phyloP scores from a whole-genome alignment of 805 yeast species.

The Pichia rugopelliculosa region DNA sequence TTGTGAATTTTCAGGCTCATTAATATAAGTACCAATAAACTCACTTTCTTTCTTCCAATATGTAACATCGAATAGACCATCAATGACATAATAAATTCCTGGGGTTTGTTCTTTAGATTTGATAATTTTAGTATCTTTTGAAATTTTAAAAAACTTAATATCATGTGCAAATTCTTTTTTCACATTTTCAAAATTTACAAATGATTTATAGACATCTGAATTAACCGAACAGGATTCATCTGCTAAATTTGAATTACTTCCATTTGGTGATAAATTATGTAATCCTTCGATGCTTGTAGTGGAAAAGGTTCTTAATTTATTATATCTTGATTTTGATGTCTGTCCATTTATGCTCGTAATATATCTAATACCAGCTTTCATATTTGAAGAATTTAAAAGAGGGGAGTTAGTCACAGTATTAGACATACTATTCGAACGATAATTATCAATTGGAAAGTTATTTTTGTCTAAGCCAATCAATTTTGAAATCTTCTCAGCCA shows the following conservation, averaged over 20 bases:
- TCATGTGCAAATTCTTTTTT: conserved; percentile 53
- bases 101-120: conserved; percentile 58
- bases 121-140: conserved; percentile 49
- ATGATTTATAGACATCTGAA: conserved; percentile 16
- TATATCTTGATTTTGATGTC: not conserved
- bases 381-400: conserved; percentile 17
- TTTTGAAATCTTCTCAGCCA: conserved; percentile 64
- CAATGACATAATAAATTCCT: conserved; percentile 75
- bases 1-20: conserved; percentile 5
- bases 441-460: conserved; percentile 4
- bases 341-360: conserved; percentile 4
- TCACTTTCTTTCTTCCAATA: conserved; percentile 31
- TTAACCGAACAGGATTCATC: conserved; percentile 11
- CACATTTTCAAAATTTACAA: conserved; percentile 40
- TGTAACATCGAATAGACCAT: conserved; percentile 65
- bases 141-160: conserved; percentile 47
- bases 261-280: not conserved
- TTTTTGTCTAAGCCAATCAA: conserved; percentile 53
- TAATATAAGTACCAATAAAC: conserved; percentile 9
- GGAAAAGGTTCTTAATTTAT: conserved; percentile 20
- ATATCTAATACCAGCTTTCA: conserved; percentile 11
- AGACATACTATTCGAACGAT: not conserved
- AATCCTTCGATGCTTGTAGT: conserved; percentile 14
- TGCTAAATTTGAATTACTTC: not conserved
- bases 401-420: conserved; percentile 14